phyloP scores from a whole-genome alignment of 306 rosid species.

The Cucurbita argyrosperma region DNA sequence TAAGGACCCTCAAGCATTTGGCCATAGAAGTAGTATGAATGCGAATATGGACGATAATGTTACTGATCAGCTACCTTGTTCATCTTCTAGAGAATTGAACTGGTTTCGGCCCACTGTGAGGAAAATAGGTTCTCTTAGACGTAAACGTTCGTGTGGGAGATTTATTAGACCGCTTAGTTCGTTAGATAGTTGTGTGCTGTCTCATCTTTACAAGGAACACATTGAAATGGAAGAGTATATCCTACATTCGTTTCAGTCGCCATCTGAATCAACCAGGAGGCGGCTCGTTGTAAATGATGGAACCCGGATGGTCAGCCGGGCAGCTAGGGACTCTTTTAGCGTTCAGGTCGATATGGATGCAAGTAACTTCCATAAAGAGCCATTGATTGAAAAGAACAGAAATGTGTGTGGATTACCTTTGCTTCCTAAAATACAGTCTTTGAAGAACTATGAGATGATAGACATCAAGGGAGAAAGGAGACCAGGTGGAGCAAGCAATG shows the following conservation, averaged over 20 bases:
- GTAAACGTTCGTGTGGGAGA: slow-evolving; percentile 17
- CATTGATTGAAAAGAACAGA: slow-evolving; percentile 16
- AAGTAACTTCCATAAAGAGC: slow-evolving; percentile 20
- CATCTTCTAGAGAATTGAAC: slow-evolving; percentile 15
- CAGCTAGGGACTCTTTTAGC: slow-evolving; percentile 11
- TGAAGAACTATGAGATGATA: slow-evolving; percentile 16
- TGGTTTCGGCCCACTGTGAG: slow-evolving; percentile 17
- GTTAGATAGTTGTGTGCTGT: slow-evolving; percentile 65
- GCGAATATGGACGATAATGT: neutral
- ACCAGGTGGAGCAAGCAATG: slow-evolving; percentile 22
- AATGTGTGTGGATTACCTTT: slow-evolving; percentile 30
- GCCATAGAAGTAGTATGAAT: neutral
- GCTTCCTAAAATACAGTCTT: slow-evolving; percentile 18
- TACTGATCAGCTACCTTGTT: neutral
- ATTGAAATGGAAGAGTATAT: slow-evolving; percentile 38
- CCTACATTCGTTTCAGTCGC: slow-evolving; percentile 29
- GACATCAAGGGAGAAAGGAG: slow-evolving; percentile 19
- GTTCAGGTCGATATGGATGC: slow-evolving; percentile 20
- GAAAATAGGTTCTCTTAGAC: slow-evolving; percentile 34
- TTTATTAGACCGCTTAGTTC: slow-evolving; percentile 38
- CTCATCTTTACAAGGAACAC: slow-evolving; percentile 53
- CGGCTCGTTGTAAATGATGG: slow-evolving; percentile 50
- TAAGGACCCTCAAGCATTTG: neutral
- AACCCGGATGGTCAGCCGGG: slow-evolving; percentile 36
- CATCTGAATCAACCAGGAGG: slow-evolving; percentile 24